Conservation (phyloP, 1,139 yeast genomes). For the Scheffersomyces lignicola region DNA sequence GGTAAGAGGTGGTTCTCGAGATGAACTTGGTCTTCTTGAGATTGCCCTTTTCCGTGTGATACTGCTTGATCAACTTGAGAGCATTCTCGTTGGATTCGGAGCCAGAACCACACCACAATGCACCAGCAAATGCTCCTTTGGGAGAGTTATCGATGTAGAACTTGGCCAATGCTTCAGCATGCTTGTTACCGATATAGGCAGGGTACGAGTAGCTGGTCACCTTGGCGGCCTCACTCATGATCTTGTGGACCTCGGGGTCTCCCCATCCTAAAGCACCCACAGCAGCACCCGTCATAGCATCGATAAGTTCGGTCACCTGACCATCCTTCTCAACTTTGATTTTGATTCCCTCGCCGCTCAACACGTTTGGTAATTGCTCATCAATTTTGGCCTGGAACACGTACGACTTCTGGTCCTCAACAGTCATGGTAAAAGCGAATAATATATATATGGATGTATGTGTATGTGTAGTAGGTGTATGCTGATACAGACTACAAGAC, state of each 20-base stretch:
- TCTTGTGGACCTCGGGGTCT: constrained; percentile 51
- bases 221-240: constrained; percentile 50
- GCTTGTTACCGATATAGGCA: constrained; percentile 39
- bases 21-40: constrained; percentile 50
- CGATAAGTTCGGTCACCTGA: constrained; percentile 39
- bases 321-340: constrained; percentile 47
- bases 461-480: not conserved
- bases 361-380: constrained; percentile 40
- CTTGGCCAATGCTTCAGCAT: constrained; percentile 52
- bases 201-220: constrained; percentile 48
- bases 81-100: constrained; percentile 65
- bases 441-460: no score
- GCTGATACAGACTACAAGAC: no score
- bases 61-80: constrained; percentile 56
- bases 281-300: constrained; percentile 66
- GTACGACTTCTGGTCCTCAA: constrained; percentile 11
- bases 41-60: constrained; percentile 52
- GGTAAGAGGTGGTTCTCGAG: constrained; percentile 55
- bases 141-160: constrained; percentile 55
- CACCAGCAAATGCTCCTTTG: constrained; percentile 53
- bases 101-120: constrained; percentile 59
- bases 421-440: no score
- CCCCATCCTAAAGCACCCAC: constrained; percentile 63
- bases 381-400: constrained; percentile 44
- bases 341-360: constrained; percentile 49